phyloP scores from a whole-genome alignment of 1,139 yeast genomes.

The Geotrichum klebahnii region DNA sequence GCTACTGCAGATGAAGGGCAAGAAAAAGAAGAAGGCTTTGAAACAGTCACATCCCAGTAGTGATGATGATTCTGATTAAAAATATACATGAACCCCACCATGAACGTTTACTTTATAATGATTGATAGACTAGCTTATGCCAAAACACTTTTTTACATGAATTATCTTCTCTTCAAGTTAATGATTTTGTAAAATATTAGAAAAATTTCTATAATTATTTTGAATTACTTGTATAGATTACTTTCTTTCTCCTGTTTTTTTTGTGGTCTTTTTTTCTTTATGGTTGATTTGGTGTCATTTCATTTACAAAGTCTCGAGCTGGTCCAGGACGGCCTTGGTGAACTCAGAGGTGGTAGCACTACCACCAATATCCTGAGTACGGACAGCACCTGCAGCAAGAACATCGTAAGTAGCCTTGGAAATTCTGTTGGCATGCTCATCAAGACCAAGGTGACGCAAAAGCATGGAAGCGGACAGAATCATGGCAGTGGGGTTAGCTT shows the following conservation, averaged over 20 bases:
- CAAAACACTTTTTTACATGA: no score
- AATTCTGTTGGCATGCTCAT: slow-evolving; percentile 77
- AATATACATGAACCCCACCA: no score
- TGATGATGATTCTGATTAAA: no score
- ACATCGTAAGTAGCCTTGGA: slow-evolving; percentile 85
- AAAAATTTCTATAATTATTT: no score
- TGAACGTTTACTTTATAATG: no score
- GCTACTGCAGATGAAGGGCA: no score
- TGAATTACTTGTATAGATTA: slow-evolving; percentile 1
- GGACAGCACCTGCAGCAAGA: slow-evolving; percentile 75
- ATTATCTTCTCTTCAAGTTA: no score
- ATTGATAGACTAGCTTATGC: no score
- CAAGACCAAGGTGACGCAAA: slow-evolving; percentile 91
- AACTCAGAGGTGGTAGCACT: slow-evolving; percentile 83
- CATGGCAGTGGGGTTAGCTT: slow-evolving; percentile 98
- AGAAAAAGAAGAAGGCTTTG: no score
- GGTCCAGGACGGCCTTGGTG: slow-evolving; percentile 74
- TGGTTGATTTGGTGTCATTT: background rate
- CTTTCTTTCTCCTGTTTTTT: background rate
- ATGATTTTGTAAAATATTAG: no score
- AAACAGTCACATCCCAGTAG: no score
- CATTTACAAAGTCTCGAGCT: slow-evolving; percentile 47
- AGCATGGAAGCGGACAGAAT: slow-evolving; percentile 83
- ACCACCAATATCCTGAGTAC: slow-evolving; percentile 91
- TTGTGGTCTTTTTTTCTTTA: background rate